These are phyloP conservation scores for Asterophora parasitica DNA, from an alignment of 768 basidiomycete genomes.

Conservation along the genomic window DNA sequence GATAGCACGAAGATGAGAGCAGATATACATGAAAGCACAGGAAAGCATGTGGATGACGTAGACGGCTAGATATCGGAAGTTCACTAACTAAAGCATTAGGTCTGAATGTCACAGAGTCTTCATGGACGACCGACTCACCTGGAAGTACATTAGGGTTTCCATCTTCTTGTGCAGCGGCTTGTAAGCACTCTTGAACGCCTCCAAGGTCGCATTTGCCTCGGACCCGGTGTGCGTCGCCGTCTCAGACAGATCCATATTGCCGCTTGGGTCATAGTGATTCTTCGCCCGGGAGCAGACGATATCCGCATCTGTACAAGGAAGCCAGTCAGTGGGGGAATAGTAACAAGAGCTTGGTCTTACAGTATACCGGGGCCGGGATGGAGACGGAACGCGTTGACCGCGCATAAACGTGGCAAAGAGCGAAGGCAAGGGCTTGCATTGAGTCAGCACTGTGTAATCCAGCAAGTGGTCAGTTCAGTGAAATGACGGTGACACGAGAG, in stretches of 20 bases:
- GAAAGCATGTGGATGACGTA: too few species aligned
- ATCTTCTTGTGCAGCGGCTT: slow-evolving; percentile 35
- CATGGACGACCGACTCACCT: slow-evolving; percentile 21
- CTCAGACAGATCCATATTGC: slow-evolving; percentile 37
- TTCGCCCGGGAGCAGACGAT: slow-evolving; percentile 66
- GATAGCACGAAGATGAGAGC: too few species aligned
- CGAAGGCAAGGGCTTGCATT: slow-evolving; percentile 65
- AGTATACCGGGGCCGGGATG: slow-evolving; percentile 82
- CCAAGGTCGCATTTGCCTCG: slow-evolving; percentile 32
- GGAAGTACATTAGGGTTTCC: slow-evolving; percentile 36
- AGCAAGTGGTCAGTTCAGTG: neutral
- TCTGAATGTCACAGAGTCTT: too few species aligned
- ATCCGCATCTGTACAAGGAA: slow-evolving; percentile 54
- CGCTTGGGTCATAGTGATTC: slow-evolving; percentile 57
- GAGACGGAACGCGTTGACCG: slow-evolving; percentile 80
- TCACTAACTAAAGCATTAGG: too few species aligned
- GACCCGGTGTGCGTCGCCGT: slow-evolving; percentile 32
- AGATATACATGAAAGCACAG: too few species aligned
- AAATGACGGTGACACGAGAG: neutral
- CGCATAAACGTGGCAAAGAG: slow-evolving; percentile 77
- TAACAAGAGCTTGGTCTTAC: slow-evolving; percentile 33
- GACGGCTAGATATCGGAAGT: too few species aligned
- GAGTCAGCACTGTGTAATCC: slow-evolving; percentile 46
- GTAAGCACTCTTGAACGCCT: slow-evolving; percentile 47
- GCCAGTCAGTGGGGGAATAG: neutral